Evolutionary conservation across 164 flowering plant genomes (phyloP).

Genomic region (Kingdonia uniflora): DNA sequence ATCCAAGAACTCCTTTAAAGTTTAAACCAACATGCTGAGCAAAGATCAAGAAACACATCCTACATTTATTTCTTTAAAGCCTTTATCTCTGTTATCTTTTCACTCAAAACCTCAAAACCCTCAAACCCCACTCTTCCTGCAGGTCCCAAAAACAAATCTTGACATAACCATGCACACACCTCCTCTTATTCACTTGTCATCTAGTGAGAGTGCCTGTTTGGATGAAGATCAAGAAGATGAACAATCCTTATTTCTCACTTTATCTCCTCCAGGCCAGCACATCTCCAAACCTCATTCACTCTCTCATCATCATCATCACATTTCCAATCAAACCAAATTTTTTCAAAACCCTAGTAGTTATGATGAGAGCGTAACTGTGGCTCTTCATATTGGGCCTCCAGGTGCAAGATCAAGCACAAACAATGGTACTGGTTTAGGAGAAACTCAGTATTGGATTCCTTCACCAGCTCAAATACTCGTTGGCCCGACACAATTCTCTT

Average conservation of each 20-base stretch:
- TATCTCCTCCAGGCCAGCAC: conserved; percentile 47
- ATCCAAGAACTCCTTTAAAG: too few relatives aligned
- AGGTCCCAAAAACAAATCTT: conserved; percentile 7
- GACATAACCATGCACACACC: conserved; percentile 26
- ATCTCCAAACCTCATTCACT: conserved; percentile 3
- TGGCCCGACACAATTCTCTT: conserved; percentile 73
- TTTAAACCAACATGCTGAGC: too few relatives aligned
- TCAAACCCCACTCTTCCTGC: conserved; percentile 3
- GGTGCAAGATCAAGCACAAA: conserved; percentile 11
- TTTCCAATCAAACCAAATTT: background rate
- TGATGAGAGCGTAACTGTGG: conserved; percentile 33
- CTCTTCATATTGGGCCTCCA: conserved; percentile 47
- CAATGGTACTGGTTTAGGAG: background rate
- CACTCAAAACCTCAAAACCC: conserved; percentile 1
- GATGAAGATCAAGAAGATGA: conserved; percentile 32
- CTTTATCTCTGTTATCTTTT: background rate
- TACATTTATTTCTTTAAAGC: background rate
- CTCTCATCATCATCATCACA: background rate
- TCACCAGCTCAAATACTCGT: conserved; percentile 71
- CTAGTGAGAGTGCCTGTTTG: conserved; percentile 4
- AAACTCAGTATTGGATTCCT: conserved; percentile 75
- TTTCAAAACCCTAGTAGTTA: background rate
- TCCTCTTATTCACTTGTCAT: conserved; percentile 12
- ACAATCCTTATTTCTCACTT: conserved; percentile 38
- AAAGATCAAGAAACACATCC: background rate